A percentile compares a stretch with the other conserved stretches of the same genome.
Evolutionary conservation across 179 eudicot species (phyloP).

Genomic region (Sideroxylon spinosum): DNA sequence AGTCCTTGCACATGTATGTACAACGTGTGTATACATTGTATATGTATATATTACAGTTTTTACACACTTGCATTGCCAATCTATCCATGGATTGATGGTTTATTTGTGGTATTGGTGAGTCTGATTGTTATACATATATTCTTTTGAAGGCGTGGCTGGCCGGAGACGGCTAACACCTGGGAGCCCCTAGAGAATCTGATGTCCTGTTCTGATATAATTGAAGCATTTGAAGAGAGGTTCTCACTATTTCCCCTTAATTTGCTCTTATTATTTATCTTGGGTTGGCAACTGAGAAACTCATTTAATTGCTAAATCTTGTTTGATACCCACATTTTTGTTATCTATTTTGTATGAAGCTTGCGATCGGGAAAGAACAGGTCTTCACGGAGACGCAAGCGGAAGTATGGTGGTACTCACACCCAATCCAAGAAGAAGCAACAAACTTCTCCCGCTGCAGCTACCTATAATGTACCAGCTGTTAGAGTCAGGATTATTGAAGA

Average conservation of each 20-base stretch:
- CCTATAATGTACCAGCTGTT: conserved; percentile 42
- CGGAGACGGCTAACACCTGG: conserved; percentile 96
- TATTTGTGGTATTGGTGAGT: no score
- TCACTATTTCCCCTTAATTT: background rate
- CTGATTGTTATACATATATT: conserved; percentile 13
- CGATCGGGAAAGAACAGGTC: conserved; percentile 51
- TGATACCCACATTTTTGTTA: conserved; percentile 19
- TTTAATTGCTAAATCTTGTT: background rate
- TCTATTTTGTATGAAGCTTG: conserved; percentile 41
- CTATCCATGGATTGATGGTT: no score
- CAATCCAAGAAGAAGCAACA: conserved; percentile 78
- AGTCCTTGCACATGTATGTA: no score
- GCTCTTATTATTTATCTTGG: background rate
- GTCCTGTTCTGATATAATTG: conserved; percentile 77
- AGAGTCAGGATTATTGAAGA: conserved; percentile 37
- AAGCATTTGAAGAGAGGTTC: conserved; percentile 69
- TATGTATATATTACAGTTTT: no score
- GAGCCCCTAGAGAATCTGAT: conserved; percentile 85
- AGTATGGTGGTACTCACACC: conserved; percentile 33
- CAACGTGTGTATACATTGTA: background rate
- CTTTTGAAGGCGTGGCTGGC: conserved; percentile 90
- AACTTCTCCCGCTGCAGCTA: conserved; percentile 48
- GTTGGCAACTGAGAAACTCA: background rate
- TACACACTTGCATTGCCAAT: no score
- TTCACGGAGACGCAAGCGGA: conserved; percentile 66